Percentiles rank a stretch among this genome's conserved stretches.
Evolutionary conservation across 2,329 filamentous ascomycete genomes (phyloP).

Genomic region (Diaporthe vexans): DNA sequence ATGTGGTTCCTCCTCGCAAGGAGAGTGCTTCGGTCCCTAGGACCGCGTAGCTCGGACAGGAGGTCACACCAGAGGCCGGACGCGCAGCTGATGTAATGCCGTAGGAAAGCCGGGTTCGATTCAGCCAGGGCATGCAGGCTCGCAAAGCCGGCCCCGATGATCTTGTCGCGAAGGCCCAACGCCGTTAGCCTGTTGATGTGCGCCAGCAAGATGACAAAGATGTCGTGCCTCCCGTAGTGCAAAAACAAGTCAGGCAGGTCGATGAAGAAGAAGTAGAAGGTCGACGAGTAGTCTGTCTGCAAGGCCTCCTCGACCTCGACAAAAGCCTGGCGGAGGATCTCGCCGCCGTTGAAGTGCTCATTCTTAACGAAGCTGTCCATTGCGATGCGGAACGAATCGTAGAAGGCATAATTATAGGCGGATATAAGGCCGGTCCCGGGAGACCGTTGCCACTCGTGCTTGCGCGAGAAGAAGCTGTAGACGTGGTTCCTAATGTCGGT

Average conservation of each 20-base stretch:
- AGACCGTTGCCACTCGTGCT: slow-evolving; percentile 40
- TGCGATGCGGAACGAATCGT: slow-evolving; percentile 43
- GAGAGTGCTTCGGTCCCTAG: slow-evolving; percentile 41
- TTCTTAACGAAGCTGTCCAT: slow-evolving; percentile 42
- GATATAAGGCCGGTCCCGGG: slow-evolving; percentile 40
- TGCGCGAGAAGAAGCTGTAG: slow-evolving; percentile 41
- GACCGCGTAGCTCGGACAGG: slow-evolving; percentile 40
- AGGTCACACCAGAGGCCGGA: slow-evolving; percentile 43
- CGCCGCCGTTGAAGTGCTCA: slow-evolving; percentile 41
- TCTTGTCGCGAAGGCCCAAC: slow-evolving; percentile 39
- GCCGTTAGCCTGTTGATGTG: slow-evolving; percentile 43
- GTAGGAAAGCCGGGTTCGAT: slow-evolving; percentile 37
- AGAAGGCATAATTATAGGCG: slow-evolving; percentile 42
- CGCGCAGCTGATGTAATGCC: slow-evolving; percentile 41
- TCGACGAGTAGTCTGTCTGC: slow-evolving; percentile 42
- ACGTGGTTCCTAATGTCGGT: slow-evolving; percentile 43
- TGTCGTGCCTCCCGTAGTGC: slow-evolving; percentile 42
- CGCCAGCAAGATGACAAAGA: slow-evolving; percentile 41
- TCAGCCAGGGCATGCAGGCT: slow-evolving; percentile 41
- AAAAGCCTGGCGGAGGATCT: slow-evolving; percentile 43
- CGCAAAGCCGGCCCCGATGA: slow-evolving; percentile 40
- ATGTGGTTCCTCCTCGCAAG: slow-evolving; percentile 42
- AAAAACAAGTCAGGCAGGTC: slow-evolving; percentile 42
- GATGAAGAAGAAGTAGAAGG: slow-evolving; percentile 44
- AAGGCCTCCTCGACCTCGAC: slow-evolving; percentile 43